phyloP scores from a whole-genome alignment of 2,329 filamentous ascomycete species.

The Orbilia oligospora region DNA sequence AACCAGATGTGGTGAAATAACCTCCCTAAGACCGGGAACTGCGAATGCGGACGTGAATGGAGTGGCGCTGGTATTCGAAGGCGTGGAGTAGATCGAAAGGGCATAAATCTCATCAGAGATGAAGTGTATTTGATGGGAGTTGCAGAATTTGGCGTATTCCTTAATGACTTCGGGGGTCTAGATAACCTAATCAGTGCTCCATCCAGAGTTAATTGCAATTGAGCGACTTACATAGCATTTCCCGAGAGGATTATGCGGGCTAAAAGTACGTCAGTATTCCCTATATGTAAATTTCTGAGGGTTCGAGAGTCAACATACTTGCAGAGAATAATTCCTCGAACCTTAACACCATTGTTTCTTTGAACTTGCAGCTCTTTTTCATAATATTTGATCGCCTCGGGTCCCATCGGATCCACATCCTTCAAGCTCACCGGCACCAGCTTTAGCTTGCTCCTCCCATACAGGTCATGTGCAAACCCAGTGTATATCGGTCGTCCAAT shows the following conservation, averaged over 20 bases:
- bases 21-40: slow-evolving; percentile 68
- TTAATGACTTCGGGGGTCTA: slow-evolving; percentile 63
- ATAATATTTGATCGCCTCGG: slow-evolving; percentile 68
- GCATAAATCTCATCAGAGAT: slow-evolving; percentile 75
- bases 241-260: slow-evolving; percentile 66
- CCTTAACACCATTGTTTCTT: slow-evolving; percentile 66
- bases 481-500: slow-evolving; percentile 61
- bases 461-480: slow-evolving; percentile 58
- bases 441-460: slow-evolving; percentile 51
- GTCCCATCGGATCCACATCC: slow-evolving; percentile 68
- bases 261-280: slow-evolving; percentile 64
- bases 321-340: slow-evolving; percentile 71
- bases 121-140: slow-evolving; percentile 71
- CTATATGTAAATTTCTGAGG: neutral
- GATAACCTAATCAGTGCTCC: slow-evolving; percentile 25
- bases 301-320: slow-evolving; percentile 64
- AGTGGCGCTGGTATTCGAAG: slow-evolving; percentile 62
- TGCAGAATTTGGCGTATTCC: slow-evolving; percentile 69
- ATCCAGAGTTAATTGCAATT: neutral
- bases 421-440: slow-evolving; percentile 69
- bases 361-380: slow-evolving; percentile 68
- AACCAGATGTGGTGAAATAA: slow-evolving; percentile 67
- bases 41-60: slow-evolving; percentile 70
- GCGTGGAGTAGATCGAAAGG: slow-evolving; percentile 70
- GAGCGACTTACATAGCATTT: slow-evolving; percentile 63